These are phyloP conservation scores for Elongisporangium senticosum DNA, from an alignment of 352 stramenopile species.

Conservation along the genomic window DNA sequence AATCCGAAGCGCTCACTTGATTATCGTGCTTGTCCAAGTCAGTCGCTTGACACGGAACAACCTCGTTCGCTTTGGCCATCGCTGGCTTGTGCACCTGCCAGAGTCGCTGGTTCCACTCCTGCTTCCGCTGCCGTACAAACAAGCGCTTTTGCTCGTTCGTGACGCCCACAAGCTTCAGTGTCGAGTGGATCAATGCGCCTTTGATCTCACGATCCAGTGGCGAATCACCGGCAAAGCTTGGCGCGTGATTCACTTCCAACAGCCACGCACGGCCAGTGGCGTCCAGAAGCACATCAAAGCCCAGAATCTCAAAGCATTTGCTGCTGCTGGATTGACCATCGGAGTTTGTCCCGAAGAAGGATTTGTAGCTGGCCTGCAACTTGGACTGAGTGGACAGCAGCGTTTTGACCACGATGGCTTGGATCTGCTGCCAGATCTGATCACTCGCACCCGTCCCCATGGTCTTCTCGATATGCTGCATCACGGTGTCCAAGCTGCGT, in stretches of 20 bases:
- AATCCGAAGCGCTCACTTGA: not conserved
- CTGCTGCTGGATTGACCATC: slow-evolving; percentile 15
- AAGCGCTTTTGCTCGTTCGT: slow-evolving; percentile 31
- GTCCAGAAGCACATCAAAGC: slow-evolving; percentile 44
- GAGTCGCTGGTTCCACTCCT: slow-evolving; percentile 27
- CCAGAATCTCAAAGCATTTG: slow-evolving; percentile 42
- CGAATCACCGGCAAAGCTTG: slow-evolving; percentile 38
- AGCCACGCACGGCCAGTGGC: slow-evolving; percentile 30
- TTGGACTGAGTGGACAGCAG: slow-evolving; percentile 32
- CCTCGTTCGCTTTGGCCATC: slow-evolving; percentile 1
- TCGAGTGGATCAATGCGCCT: slow-evolving; percentile 25
- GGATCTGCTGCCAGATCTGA: slow-evolving; percentile 28
- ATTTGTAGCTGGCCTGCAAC: slow-evolving; percentile 32
- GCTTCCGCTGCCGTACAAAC: slow-evolving; percentile 19
- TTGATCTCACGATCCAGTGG: slow-evolving; percentile 31
- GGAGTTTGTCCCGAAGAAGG: slow-evolving; percentile 25
- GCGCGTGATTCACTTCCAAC: slow-evolving; percentile 43
- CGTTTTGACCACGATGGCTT: slow-evolving; percentile 40
- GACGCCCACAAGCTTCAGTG: slow-evolving; percentile 27
- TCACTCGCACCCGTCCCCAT: slow-evolving; percentile 14
- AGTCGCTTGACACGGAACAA: not conserved
- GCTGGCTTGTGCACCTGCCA: slow-evolving; percentile 16
- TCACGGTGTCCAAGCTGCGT: slow-evolving; percentile 25
- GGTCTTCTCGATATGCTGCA: slow-evolving; percentile 21
- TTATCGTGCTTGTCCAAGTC: not conserved